Evolutionary conservation across 306 rosid species (phyloP), one percentile per base, ranked within the genome.

Genomic region (Trifolium repens): DNA sequence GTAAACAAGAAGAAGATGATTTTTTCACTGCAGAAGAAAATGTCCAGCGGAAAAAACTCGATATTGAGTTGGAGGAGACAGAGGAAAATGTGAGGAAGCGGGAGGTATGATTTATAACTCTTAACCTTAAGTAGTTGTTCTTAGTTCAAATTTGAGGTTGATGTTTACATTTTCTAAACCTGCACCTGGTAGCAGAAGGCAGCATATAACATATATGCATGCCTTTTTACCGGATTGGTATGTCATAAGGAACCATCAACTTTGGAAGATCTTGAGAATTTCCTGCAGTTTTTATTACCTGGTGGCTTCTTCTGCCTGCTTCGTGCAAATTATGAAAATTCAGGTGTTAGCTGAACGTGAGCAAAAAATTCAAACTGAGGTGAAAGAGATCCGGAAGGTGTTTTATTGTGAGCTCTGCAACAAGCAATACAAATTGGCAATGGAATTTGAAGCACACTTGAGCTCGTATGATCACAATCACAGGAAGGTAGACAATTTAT

Each of bases 201-300:
- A 85, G 91, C 97, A 90, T 89, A 89, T 93, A 83, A 84, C 89
- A 83, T 90, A 89, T 91, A 89, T 94, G 93, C 89, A 14, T 87
- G 96, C 84, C 94, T 91, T 91, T 91, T 88, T 86, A 87, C 78
- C 93, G 88, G 94, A 88, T 83, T 87, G 93, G 89, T 89, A 83
- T 89, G 84, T 93, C 94, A 85, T 90, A 89, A 84, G 87, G 90
- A 93, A 90, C 89, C 96, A 86, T 91, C 93, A 88, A 88, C 89
- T 88, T 91, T 91, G 96, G 94, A 91, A 86, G 96, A 85, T 94
- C 98, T 90, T 94, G 94, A 91, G 97, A 94, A 91, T 91, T 94
- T 94, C 96, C 89, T 94, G 94, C 98, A 91, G 98, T 94, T 94
- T 94, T 91, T 94, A 94, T 94, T 94, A 91, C 98, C 97, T 91